A percentile compares a stretch with the other conserved stretches of the same genome.
Evolutionary conservation across 345 rosid species (phyloP).

Genomic region (Lumnitzera littorea): DNA sequence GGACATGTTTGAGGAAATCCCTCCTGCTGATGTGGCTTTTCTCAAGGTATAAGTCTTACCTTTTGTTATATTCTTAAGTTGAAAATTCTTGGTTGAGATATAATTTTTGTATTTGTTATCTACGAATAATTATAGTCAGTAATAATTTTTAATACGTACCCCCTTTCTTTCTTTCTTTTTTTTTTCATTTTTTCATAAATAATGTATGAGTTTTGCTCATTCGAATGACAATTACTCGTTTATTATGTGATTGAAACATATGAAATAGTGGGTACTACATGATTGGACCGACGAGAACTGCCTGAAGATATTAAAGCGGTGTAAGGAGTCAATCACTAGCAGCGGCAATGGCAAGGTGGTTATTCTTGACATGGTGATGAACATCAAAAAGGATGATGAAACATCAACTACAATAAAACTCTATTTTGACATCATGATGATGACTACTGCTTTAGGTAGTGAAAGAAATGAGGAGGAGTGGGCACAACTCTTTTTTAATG

Average conservation of each 20-base stretch:
- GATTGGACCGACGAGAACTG: slow-evolving; percentile 39
- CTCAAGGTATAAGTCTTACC: slow-evolving; percentile 21
- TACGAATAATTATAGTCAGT: no score
- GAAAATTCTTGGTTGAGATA: not conserved
- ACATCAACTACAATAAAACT: slow-evolving; percentile 24
- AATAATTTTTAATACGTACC: no score
- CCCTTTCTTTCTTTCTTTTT: no score
- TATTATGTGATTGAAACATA: no score
- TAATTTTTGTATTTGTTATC: not conserved
- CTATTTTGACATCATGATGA: slow-evolving; percentile 35
- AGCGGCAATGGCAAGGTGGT: slow-evolving; percentile 9
- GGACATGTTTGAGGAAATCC: slow-evolving; percentile 39
- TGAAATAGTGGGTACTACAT: slow-evolving; percentile 30
- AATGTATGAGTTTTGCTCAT: no score
- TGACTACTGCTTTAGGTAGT: slow-evolving; percentile 16
- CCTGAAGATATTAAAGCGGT: slow-evolving; percentile 29
- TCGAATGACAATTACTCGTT: no score
- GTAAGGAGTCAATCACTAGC: slow-evolving; percentile 25
- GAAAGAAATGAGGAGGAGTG: slow-evolving; percentile 30
- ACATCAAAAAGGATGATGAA: slow-evolving; percentile 6
- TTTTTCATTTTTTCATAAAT: no score
- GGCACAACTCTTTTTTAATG: slow-evolving; percentile 21
- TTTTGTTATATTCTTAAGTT: not conserved
- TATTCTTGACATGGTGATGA: slow-evolving; percentile 16
- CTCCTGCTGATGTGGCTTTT: slow-evolving; percentile 29